Percentiles rank a stretch among this genome's conserved stretches.
phyloP scores from a whole-genome alignment of 2,329 filamentous ascomycete genomes.

The Claviceps paspali region DNA sequence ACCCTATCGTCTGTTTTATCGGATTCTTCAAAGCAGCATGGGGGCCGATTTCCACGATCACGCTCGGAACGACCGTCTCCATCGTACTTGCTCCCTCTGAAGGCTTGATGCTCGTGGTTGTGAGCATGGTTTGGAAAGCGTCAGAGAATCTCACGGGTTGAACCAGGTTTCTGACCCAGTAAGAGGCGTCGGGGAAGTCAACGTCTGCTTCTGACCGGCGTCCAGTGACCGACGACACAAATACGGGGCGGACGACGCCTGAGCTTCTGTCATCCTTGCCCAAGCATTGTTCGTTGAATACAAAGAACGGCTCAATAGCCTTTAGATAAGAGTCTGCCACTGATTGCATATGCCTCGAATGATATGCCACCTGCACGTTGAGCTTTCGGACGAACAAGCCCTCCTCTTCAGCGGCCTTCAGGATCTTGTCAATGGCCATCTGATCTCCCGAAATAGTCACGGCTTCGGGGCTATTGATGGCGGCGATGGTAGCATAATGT shows the following conservation, averaged over 20 bases:
- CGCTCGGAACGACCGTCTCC: conserved; percentile 3
- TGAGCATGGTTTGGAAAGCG: conserved; percentile 4
- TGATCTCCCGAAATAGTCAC: conserved; percentile 18
- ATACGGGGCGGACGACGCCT: background rate
- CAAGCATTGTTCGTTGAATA: background rate
- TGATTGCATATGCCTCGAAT: conserved; percentile 10
- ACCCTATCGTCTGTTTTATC: conserved; percentile 23
- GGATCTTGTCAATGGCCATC: conserved; percentile 11
- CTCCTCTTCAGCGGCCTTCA: conserved; percentile 11
- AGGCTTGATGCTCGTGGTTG: background rate
- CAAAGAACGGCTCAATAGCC: conserved; percentile 3
- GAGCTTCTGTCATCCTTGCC: background rate
- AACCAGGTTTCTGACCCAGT: conserved; percentile 12
- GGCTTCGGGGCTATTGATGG: conserved; percentile 14
- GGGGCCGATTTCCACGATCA: conserved; percentile 29
- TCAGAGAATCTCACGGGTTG: conserved; percentile 14
- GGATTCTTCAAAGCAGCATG: conserved; percentile 29
- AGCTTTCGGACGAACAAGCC: conserved; percentile 18
- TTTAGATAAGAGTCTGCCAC: conserved; percentile 4
- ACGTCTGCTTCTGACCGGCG: background rate
- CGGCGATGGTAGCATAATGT: conserved; percentile 10
- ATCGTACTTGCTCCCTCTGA: background rate
- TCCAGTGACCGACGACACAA: conserved; percentile 5
- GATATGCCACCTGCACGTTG: conserved; percentile 18
- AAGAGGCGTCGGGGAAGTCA: conserved; percentile 4